Conservation (phyloP, 768 basidiomycete species). For the Pisolithus microcarpus region DNA sequence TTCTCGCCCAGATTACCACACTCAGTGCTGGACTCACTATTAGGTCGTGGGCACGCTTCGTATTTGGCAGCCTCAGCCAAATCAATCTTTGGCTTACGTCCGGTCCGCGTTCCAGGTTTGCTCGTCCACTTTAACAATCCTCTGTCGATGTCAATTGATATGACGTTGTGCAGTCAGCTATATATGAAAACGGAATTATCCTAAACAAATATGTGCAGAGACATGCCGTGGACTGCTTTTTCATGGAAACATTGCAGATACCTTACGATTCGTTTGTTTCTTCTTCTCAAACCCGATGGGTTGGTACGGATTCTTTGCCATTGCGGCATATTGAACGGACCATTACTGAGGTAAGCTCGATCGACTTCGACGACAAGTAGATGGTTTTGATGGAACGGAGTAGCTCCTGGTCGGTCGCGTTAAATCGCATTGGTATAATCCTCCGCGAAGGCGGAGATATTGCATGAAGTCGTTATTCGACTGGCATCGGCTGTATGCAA, state of each 20-base stretch:
- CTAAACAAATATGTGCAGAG: slow-evolving; percentile 42
- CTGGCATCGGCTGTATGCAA: slow-evolving; percentile 61
- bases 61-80: slow-evolving; percentile 37
- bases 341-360: slow-evolving; percentile 28
- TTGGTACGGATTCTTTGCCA: slow-evolving; percentile 28
- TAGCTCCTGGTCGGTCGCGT: slow-evolving; percentile 56
- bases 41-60: slow-evolving; percentile 47
- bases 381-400: neutral
- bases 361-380: neutral
- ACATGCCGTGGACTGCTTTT: slow-evolving; percentile 60
- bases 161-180: slow-evolving; percentile 38
- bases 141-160: neutral
- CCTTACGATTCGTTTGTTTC: slow-evolving; percentile 40
- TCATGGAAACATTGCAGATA: slow-evolving; percentile 54
- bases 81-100: slow-evolving; percentile 45
- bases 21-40: neutral
- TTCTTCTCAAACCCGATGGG: slow-evolving; percentile 35
- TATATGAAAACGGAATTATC: slow-evolving; percentile 50
- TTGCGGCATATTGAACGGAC: slow-evolving; percentile 35
- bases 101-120: slow-evolving; percentile 57
- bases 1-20: neutral
- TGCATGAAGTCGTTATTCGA: slow-evolving; percentile 56
- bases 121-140: neutral
- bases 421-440: slow-evolving; percentile 61
- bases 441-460: slow-evolving; percentile 56